phyloP scores from a whole-genome alignment of 805 yeast genomes.

The Nakazawaea ernobii region DNA sequence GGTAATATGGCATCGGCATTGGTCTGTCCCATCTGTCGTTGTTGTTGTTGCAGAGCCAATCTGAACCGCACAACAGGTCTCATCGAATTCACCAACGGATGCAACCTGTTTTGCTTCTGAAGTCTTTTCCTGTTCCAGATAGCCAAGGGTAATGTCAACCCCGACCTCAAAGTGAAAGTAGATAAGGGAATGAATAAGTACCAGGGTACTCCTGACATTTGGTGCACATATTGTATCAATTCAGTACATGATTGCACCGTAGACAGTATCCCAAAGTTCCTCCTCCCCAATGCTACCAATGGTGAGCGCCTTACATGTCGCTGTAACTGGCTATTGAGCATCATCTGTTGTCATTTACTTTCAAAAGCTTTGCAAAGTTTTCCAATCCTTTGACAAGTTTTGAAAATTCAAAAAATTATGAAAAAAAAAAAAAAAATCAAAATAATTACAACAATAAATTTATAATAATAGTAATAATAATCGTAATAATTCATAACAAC shows the following conservation, averaged over 20 bases:
- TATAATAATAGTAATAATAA: too few relatives aligned
- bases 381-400: background rate
- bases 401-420: background rate
- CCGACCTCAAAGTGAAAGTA: slow-evolving; percentile 59
- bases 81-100: slow-evolving; percentile 70
- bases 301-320: background rate
- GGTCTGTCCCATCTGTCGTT: slow-evolving; percentile 16
- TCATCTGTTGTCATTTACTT: slow-evolving; percentile 14
- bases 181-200: slow-evolving; percentile 69
- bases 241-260: slow-evolving; percentile 18
- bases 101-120: slow-evolving; percentile 62
- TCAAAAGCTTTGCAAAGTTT: background rate
- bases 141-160: slow-evolving; percentile 75
- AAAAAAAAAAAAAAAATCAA: too few relatives aligned
- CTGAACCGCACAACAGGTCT: slow-evolving; percentile 65
- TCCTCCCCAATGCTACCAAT: background rate
- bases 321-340: background rate
- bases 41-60: slow-evolving; percentile 42
- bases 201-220: slow-evolving; percentile 71
- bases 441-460: too few relatives aligned
- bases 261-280: slow-evolving; percentile 5
- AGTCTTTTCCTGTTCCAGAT: slow-evolving; percentile 63
- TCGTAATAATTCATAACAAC: too few relatives aligned
- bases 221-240: slow-evolving; percentile 43
- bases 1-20: slow-evolving; percentile 18